phyloP scores from a whole-genome alignment of 169 alveolate genomes.

The Babesia divergens region DNA sequence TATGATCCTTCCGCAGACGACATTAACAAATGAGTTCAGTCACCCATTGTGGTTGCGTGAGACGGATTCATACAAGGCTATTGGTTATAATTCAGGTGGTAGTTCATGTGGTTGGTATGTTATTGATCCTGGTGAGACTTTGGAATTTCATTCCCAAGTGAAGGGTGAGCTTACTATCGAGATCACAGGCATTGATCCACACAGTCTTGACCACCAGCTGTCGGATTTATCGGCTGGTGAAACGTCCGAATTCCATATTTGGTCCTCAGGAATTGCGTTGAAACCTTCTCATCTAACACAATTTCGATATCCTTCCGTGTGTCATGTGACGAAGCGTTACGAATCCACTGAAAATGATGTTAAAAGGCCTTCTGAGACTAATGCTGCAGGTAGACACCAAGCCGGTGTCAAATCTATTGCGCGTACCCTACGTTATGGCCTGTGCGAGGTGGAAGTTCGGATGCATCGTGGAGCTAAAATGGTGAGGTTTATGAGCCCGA shows the following conservation, averaged over 20 bases:
- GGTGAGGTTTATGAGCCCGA: constrained; percentile 48
- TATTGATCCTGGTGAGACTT: constrained; percentile 71
- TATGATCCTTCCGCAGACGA: constrained; percentile 78
- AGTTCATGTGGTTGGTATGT: constrained; percentile 48
- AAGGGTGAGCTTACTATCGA: constrained; percentile 69
- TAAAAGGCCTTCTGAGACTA: background rate
- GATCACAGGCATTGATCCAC: constrained; percentile 71
- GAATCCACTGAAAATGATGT: background rate
- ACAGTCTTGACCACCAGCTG: background rate
- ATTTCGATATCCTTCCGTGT: constrained; percentile 39
- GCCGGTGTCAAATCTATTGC: background rate
- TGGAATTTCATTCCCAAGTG: constrained; percentile 81
- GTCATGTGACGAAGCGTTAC: background rate
- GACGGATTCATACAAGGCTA: constrained; percentile 11
- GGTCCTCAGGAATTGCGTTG: constrained; percentile 50
- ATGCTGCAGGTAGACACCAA: background rate
- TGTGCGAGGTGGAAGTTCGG: constrained; percentile 50
- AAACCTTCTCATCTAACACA: constrained; percentile 47
- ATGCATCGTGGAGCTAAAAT: constrained; percentile 61
- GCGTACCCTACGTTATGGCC: constrained; percentile 10
- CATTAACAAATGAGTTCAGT: constrained; percentile 58
- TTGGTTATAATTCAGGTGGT: constrained; percentile 14
- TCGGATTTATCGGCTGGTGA: background rate
- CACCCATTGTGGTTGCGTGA: constrained; percentile 67
- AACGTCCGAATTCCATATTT: background rate